Conservation (phyloP, 2,329 filamentous ascomycete genomes). For the Fusarium solani-melongenae region DNA sequence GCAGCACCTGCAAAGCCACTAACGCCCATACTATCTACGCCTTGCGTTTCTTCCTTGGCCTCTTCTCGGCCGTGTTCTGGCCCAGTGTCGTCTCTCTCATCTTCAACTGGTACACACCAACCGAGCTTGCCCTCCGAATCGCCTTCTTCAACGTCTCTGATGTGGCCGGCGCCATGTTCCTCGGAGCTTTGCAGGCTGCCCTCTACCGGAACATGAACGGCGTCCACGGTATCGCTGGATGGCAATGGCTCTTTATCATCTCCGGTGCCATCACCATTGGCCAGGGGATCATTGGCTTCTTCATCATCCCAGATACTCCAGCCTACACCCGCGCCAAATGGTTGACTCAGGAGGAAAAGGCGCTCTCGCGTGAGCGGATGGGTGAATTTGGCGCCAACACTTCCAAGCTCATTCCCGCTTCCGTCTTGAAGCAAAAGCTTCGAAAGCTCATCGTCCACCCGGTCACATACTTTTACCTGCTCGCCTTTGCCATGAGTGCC, state of each 20-base stretch:
- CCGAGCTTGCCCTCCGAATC: constrained; percentile 54
- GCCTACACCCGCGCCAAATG: constrained; percentile 46
- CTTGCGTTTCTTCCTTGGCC: constrained; percentile 58
- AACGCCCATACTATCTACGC: constrained; percentile 51
- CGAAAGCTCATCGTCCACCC: constrained; percentile 44
- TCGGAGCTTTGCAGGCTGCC: constrained; percentile 56
- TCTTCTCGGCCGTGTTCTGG: constrained; percentile 53
- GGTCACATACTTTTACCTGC: constrained; percentile 46
- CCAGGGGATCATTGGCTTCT: constrained; percentile 53
- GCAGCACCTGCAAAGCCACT: constrained; percentile 46
- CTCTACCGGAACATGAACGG: constrained; percentile 56
- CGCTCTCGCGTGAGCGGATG: constrained; percentile 43
- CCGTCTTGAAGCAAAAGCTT: constrained; percentile 41
- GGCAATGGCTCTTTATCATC: constrained; percentile 61
- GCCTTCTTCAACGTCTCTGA: constrained; percentile 58
- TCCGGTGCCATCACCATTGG: constrained; percentile 56
- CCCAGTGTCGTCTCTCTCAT: constrained; percentile 53
- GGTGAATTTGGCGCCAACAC: constrained; percentile 44
- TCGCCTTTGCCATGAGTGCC: constrained; percentile 44
- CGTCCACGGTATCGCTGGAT: constrained; percentile 53
- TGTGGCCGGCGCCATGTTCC: constrained; percentile 57
- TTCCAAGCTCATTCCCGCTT: constrained; percentile 40
- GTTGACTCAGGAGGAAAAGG: constrained; percentile 44
- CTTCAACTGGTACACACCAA: constrained; percentile 57
- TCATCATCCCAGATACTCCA: constrained; percentile 51